Evolutionary conservation across 208 protist genomes (phyloP).

Genomic region (Leishmania guyanensis): DNA sequence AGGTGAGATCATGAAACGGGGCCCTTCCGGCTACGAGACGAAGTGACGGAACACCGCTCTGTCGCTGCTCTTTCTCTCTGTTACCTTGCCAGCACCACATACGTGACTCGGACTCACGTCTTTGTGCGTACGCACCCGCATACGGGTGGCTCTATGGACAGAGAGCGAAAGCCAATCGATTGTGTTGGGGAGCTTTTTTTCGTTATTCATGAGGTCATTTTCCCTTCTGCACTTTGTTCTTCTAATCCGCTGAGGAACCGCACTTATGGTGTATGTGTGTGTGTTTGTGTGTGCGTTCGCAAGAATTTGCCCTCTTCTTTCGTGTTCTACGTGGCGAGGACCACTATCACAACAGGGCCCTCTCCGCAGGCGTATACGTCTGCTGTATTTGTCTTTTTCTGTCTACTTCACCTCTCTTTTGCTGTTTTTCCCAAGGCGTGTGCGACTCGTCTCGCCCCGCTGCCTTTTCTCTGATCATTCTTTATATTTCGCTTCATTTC

Average conservation of each 20-base stretch:
- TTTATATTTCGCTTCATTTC: slow-evolving; percentile 1
- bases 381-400: not conserved
- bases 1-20: not conserved
- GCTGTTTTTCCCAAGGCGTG: not conserved
- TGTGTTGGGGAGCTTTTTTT: not conserved
- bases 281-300: slow-evolving; percentile 1
- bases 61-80: not conserved
- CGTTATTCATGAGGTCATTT: not conserved
- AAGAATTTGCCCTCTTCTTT: not conserved
- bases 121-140: not conserved
- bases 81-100: not conserved
- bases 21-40: not conserved
- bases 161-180: not conserved
- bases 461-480: slow-evolving; percentile 7
- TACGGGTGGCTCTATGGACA: not conserved
- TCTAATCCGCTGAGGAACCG: not conserved
- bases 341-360: not conserved
- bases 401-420: not conserved
- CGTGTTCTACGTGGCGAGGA: not conserved
- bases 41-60: not conserved
- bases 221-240: not conserved
- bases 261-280: not conserved
- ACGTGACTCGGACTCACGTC: not conserved
- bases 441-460: not conserved
- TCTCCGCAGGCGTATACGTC: not conserved